Conservation (phyloP, 108 stramenopile genomes). For the Bacterosira constricta region DNA sequence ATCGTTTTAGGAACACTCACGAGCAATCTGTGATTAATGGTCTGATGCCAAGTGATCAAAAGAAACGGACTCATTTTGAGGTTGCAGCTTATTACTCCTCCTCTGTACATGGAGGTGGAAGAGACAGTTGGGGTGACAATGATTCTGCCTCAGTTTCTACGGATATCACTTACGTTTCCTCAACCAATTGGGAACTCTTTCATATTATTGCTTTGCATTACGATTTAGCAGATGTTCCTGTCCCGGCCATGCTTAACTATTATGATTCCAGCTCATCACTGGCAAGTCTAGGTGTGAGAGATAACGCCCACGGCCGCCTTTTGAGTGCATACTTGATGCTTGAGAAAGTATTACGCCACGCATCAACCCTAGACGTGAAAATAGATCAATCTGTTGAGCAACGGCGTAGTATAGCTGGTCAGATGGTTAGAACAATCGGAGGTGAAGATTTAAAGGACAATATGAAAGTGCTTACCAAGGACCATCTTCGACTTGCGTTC, state of each 20-base stretch:
- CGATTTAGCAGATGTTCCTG: conserved; percentile 18
- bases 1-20: conserved; percentile 28
- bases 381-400: conserved; percentile 13
- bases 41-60: conserved; percentile 32
- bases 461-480: conserved; percentile 24
- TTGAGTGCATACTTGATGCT: conserved; percentile 29
- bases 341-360: conserved; percentile 15
- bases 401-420: conserved; percentile 11
- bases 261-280: conserved; percentile 21
- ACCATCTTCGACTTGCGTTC: conserved; percentile 25
- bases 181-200: conserved; percentile 24
- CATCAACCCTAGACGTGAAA: background rate
- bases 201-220: conserved; percentile 27
- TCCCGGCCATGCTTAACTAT: conserved; percentile 28
- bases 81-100: conserved; percentile 19
- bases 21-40: conserved; percentile 30
- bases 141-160: conserved; percentile 13
- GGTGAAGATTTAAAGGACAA: conserved; percentile 12
- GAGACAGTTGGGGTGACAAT: background rate
- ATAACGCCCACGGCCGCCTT: conserved; percentile 22
- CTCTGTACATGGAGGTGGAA: background rate
- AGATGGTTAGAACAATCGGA: conserved; percentile 20
- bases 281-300: conserved; percentile 25
- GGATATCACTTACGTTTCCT: background rate
- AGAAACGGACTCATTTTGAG: conserved; percentile 27